Percentiles rank a stretch among this genome's conserved stretches.
phyloP scores from a whole-genome alignment of 2,329 filamentous ascomycete species.

The Hypomyces perniciosus region DNA sequence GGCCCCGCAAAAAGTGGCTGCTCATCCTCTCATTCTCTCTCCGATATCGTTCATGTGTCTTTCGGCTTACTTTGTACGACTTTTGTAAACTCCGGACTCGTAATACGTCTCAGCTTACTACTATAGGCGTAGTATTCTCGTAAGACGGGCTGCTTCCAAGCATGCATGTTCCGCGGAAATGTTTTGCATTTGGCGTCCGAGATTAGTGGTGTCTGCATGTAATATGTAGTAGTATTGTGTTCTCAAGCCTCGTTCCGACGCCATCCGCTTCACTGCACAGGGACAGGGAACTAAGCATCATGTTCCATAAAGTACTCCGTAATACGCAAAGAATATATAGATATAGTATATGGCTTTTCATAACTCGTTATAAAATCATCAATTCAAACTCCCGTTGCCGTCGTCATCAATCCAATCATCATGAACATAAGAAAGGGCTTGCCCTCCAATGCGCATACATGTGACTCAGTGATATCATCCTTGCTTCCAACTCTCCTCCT shows the following conservation, averaged over 20 bases:
- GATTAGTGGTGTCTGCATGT: too few species aligned
- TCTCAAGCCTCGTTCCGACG: too few species aligned
- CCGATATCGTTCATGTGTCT: neutral
- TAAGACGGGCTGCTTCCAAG: too few species aligned
- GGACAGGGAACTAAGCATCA: neutral
- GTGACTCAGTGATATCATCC: conserved; percentile 1
- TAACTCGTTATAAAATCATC: neutral
- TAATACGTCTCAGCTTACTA: too few species aligned
- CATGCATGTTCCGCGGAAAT: too few species aligned
- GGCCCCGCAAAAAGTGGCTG: too few species aligned
- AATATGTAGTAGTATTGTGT: too few species aligned
- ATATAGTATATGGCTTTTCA: neutral
- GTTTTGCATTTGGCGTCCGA: too few species aligned
- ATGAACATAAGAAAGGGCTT: conserved; percentile 1
- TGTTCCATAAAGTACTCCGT: neutral
- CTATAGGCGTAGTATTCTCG: too few species aligned
- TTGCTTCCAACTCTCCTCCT: neutral
- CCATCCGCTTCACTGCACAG: too few species aligned
- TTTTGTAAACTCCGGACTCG: too few species aligned
- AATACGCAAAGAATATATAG: neutral
- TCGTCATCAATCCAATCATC: conserved; percentile 9
- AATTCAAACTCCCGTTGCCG: conserved; percentile 9
- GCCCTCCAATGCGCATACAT: neutral
- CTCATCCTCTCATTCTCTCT: neutral
- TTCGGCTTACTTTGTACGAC: neutral